Conservation (phyloP, 2,329 filamentous ascomycete genomes). For the Penicillium corylophilum region DNA sequence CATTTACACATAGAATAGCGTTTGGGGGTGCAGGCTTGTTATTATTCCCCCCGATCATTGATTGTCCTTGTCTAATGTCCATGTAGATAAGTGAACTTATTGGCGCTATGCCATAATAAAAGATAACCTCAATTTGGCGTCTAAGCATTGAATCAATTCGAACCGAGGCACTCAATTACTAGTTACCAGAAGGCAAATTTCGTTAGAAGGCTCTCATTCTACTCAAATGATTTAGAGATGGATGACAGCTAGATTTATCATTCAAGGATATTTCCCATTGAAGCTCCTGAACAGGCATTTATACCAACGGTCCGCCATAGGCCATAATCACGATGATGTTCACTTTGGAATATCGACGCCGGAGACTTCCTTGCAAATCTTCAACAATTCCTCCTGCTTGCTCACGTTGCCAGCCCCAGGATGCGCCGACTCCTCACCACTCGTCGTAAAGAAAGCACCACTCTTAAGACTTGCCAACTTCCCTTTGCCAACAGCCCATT, state of each 20-base stretch:
- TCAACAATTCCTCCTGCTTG: conserved; percentile 31
- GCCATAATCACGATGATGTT: too few relatives aligned
- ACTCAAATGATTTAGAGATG: too few relatives aligned
- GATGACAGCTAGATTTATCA: too few relatives aligned
- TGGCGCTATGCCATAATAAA: conserved; percentile 9
- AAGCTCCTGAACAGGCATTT: neutral
- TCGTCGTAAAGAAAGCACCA: conserved; percentile 20
- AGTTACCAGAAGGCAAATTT: too few relatives aligned
- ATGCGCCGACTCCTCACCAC: conserved; percentile 23
- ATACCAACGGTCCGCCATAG: too few relatives aligned
- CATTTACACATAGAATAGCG: conserved; percentile 21
- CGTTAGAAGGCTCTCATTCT: too few relatives aligned
- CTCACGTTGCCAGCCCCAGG: conserved; percentile 26
- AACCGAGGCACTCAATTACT: neutral
- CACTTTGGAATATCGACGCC: conserved; percentile 15
- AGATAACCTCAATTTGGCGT: neutral
- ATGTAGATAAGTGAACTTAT: conserved; percentile 21
- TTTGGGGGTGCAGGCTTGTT: conserved; percentile 1
- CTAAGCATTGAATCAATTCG: neutral
- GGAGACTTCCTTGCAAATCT: conserved; percentile 26
- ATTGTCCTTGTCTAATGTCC: conserved; percentile 3
- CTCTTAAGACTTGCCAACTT: conserved; percentile 18
- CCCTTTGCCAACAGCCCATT: conserved; percentile 40
- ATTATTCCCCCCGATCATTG: conserved; percentile 1
- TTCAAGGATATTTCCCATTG: neutral